These are phyloP conservation scores for Artemisia argyi DNA, from an alignment of 129 eudicot genomes.

Conservation along the genomic window DNA sequence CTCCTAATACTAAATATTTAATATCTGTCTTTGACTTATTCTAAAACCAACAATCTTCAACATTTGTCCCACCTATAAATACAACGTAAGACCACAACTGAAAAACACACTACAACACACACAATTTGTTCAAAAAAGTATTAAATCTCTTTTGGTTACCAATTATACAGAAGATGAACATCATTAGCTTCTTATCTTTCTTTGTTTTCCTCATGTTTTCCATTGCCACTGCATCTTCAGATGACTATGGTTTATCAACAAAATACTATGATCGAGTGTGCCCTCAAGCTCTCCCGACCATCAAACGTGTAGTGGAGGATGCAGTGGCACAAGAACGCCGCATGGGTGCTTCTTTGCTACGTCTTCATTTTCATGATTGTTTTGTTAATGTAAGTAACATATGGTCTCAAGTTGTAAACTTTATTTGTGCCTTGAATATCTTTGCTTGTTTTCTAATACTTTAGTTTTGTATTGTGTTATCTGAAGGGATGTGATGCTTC, in stretches of 20 bases:
- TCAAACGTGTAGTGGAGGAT: constrained; percentile 44
- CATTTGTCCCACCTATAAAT: constrained; percentile 1
- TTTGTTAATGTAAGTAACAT: constrained; percentile 37
- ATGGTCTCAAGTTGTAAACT: not conserved
- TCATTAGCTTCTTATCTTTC: constrained; percentile 1
- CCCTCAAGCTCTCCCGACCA: constrained; percentile 47
- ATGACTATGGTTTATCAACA: constrained; percentile 20
- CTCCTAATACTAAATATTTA: not conserved
- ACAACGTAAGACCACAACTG: not conserved
- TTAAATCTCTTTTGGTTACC: not conserved
- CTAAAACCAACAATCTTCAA: constrained; percentile 2
- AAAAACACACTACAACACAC: not conserved
- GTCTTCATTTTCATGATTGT: constrained; percentile 62
- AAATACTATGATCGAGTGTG: constrained; percentile 39
- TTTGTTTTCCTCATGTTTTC: constrained; percentile 14
- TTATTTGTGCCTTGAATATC: too few relatives aligned
- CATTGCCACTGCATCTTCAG: not conserved
- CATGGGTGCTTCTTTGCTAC: constrained; percentile 59
- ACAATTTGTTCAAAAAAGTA: not conserved
- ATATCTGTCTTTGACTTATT: constrained; percentile 10
- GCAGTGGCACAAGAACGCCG: constrained; percentile 50
- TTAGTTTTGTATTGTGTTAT: too few relatives aligned
- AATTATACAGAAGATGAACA: constrained; percentile 16
- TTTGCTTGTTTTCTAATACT: too few relatives aligned
- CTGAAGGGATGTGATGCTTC: too few relatives aligned